Evolutionary conservation across 1,284 basidiomycete species (phyloP).

Genomic region (Naganishia cerealis): DNA sequence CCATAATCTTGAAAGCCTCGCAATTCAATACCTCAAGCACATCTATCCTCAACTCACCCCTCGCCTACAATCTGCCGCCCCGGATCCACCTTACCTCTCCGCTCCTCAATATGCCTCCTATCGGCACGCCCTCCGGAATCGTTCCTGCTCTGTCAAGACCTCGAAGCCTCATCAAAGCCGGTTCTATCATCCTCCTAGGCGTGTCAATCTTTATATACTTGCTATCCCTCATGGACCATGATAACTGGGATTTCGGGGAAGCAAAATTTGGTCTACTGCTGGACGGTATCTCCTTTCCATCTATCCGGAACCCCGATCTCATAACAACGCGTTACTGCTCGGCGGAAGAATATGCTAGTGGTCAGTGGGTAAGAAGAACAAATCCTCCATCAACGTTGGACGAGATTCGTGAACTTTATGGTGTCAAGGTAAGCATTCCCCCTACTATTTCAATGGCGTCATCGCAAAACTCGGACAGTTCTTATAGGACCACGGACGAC

Average conservation of each 20-base stretch:
- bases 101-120: too few species aligned
- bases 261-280: not conserved
- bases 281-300: not conserved
- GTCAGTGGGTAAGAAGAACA: constrained; percentile 9
- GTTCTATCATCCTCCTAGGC: too few species aligned
- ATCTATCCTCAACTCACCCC: too few species aligned
- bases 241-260: not conserved
- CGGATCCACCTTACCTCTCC: not conserved
- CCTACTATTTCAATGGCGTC: not conserved
- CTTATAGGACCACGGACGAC: constrained; percentile 8
- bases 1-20: too few species aligned
- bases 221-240: not conserved
- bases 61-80: not conserved
- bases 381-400: constrained; percentile 5
- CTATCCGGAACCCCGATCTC: not conserved
- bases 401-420: constrained; percentile 13
- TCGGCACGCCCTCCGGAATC: too few species aligned
- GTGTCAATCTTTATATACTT: not conserved
- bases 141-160: too few species aligned
- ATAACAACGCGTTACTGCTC: constrained; percentile 6
- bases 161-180: too few species aligned
- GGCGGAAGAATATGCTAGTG: constrained; percentile 18
- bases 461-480: too few species aligned
- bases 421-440: constrained; percentile 16
- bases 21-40: too few species aligned